Conservation (phyloP, 331 rosid genomes). For the Rosa hybrid region DNA sequence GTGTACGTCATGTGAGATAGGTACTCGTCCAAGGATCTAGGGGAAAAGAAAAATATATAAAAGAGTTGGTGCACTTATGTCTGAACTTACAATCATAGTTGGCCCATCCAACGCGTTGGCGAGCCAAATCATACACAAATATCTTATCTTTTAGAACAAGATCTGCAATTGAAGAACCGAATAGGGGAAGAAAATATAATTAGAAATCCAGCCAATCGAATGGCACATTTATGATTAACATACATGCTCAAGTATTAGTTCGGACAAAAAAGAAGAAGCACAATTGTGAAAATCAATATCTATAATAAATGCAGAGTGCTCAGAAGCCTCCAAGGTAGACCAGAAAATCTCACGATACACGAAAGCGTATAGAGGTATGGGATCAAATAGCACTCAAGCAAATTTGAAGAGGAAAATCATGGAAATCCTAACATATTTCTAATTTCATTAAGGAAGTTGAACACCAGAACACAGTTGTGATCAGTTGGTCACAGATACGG, state of each 20-base stretch:
- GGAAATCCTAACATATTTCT: background rate
- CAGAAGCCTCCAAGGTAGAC: background rate
- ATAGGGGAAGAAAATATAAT: constrained; percentile 9
- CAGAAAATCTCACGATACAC: background rate
- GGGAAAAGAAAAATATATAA: background rate
- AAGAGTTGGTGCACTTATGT: background rate
- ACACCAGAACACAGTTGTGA: background rate
- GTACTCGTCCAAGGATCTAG: constrained; percentile 1
- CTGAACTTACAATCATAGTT: constrained; percentile 79
- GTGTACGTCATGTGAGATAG: constrained; percentile 7
- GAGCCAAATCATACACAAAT: constrained; percentile 77
- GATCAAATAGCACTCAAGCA: background rate
- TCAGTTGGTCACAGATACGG: background rate
- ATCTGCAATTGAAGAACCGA: constrained; percentile 59
- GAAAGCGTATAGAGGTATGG: background rate
- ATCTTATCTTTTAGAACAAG: constrained; percentile 93
- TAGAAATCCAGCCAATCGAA: background rate
- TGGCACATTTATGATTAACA: background rate
- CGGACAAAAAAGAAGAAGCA: background rate
- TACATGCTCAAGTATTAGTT: background rate
- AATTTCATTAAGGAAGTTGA: background rate
- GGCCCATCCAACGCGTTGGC: constrained; percentile 83
- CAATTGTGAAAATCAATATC: background rate
- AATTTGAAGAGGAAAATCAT: background rate
- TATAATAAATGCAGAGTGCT: background rate